Evolutionary conservation across 1,284 basidiomycete genomes (phyloP).

Genomic region (Psilocybe mexicana): DNA sequence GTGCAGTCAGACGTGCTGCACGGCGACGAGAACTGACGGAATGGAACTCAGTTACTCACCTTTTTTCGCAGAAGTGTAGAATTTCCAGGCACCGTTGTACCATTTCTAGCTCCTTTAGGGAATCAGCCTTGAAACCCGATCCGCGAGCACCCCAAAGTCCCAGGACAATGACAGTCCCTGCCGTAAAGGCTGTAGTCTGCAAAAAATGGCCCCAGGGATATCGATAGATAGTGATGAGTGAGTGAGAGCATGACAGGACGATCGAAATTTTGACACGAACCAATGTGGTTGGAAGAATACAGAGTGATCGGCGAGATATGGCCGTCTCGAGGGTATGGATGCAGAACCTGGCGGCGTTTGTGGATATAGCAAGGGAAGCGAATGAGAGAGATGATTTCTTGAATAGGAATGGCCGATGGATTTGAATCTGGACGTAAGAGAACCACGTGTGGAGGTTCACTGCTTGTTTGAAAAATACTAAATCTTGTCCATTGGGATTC

Average conservation of each 20-base stretch:
- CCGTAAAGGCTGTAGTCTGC: background rate
- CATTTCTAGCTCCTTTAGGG: background rate
- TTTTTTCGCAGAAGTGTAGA: background rate
- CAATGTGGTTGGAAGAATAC: slow-evolving; percentile 27
- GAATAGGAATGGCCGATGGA: slow-evolving; percentile 38
- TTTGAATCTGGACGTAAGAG: slow-evolving; percentile 60
- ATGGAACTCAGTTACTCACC: background rate
- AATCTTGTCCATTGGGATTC: slow-evolving; percentile 56
- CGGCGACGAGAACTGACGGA: no score
- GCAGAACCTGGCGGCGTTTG: slow-evolving; percentile 65
- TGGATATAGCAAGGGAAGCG: slow-evolving; percentile 69
- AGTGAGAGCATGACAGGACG: background rate
- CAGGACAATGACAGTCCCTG: background rate
- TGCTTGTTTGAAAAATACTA: slow-evolving; percentile 59
- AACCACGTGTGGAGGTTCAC: slow-evolving; percentile 56
- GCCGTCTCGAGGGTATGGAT: slow-evolving; percentile 54
- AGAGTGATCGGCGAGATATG: slow-evolving; percentile 19
- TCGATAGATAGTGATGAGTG: no score
- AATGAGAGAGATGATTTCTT: slow-evolving; percentile 47
- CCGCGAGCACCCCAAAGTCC: background rate
- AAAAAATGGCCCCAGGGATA: background rate
- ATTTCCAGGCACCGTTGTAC: background rate
- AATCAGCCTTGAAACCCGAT: background rate
- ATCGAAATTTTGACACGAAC: slow-evolving; percentile 25
- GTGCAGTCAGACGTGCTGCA: no score